Conservation (phyloP, 495 filamentous ascomycete species). For the Daldinia bambusicola region DNA sequence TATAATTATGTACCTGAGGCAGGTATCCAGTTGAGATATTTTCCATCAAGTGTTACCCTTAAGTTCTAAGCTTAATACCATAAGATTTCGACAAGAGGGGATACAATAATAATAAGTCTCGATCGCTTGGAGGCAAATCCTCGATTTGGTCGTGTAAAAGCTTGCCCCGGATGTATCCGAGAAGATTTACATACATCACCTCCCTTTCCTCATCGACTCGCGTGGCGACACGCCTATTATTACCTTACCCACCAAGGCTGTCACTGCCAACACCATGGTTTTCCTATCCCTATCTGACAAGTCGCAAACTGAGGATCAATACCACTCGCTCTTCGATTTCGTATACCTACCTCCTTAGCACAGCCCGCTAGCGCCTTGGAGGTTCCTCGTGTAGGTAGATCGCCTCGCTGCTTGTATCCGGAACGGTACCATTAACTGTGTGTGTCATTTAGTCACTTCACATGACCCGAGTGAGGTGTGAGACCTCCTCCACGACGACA, state of each 20-base stretch:
- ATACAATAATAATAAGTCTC: no score
- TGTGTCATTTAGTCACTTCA: neutral
- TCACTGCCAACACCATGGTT: neutral
- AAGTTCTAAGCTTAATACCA: no score
- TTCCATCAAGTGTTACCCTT: no score
- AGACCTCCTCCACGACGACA: neutral
- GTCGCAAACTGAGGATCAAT: neutral
- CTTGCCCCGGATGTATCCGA: neutral
- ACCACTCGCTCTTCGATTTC: neutral
- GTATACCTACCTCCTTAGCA: no score
- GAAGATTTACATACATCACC: neutral
- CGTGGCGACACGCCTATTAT: neutral
- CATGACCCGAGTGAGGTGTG: neutral
- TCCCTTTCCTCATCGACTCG: neutral
- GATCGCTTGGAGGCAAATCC: neutral
- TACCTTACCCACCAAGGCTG: neutral
- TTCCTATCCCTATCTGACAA: neutral
- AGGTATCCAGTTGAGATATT: no score
- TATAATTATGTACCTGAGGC: no score
- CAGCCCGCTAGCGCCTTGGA: neutral
- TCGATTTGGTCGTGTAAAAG: neutral
- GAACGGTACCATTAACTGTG: neutral
- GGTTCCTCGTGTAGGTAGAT: neutral
- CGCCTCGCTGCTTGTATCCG: neutral
- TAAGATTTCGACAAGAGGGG: no score